A percentile compares a stretch with the other conserved stretches of the same genome.
Conservation (phyloP, 2,329 filamentous ascomycete species). For the Diaporthe citriasiana region DNA sequence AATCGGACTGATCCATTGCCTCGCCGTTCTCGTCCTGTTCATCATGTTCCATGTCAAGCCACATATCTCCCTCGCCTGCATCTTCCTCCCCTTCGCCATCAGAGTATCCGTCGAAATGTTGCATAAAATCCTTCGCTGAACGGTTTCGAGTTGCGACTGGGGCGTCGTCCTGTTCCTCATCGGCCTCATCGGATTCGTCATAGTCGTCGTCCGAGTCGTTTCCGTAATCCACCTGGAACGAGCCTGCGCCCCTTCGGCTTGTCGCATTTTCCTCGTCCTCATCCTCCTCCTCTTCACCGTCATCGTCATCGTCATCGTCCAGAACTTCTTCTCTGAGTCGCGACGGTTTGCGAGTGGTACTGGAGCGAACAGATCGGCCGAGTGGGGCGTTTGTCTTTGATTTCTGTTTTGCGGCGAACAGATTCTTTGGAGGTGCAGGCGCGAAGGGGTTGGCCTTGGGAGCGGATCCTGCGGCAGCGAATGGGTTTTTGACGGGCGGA, state of each 20-base stretch:
- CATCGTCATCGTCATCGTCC: slow-evolving; percentile 49
- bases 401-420: slow-evolving; percentile 54
- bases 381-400: slow-evolving; percentile 58
- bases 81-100: slow-evolving; percentile 47
- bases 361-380: slow-evolving; percentile 62
- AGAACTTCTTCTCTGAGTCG: slow-evolving; percentile 63
- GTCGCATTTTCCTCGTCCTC: slow-evolving; percentile 56
- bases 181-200: slow-evolving; percentile 54
- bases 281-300: slow-evolving; percentile 51
- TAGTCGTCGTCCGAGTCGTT: slow-evolving; percentile 57
- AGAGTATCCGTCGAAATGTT: slow-evolving; percentile 46
- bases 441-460: slow-evolving; percentile 39
- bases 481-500: slow-evolving; percentile 40
- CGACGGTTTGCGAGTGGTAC: slow-evolving; percentile 61
- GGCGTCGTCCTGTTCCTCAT: slow-evolving; percentile 55
- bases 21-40: slow-evolving; percentile 54
- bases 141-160: slow-evolving; percentile 43
- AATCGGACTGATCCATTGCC: slow-evolving; percentile 62
- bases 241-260: slow-evolving; percentile 48
- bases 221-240: slow-evolving; percentile 51
- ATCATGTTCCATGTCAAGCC: slow-evolving; percentile 63
- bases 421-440: slow-evolving; percentile 51
- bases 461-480: slow-evolving; percentile 26
- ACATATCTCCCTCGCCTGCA: slow-evolving; percentile 62
- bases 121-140: slow-evolving; percentile 50